A percentile compares a stretch with the other conserved stretches of the same genome.
Evolutionary conservation across 2,329 filamentous ascomycete species (phyloP).

Genomic region (Trichoderma gracile): DNA sequence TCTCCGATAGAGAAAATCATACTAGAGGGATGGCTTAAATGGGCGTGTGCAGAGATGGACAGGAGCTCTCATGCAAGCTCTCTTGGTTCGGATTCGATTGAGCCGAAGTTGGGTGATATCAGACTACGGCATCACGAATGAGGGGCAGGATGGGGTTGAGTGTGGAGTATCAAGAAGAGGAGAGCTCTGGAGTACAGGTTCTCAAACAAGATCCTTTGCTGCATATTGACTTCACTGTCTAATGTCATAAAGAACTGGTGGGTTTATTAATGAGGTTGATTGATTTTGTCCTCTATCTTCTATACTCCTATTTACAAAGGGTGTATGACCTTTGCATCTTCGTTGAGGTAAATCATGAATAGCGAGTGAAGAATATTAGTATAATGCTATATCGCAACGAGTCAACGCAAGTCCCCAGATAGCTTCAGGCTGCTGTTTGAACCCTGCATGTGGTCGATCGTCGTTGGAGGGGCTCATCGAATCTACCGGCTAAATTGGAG

Average conservation of each 20-base stretch:
- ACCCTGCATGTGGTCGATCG: conserved; percentile 12
- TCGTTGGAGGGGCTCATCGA: not conserved
- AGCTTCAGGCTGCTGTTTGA: too few species aligned
- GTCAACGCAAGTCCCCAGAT: too few species aligned
- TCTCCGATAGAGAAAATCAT: not conserved
- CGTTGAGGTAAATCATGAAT: too few species aligned
- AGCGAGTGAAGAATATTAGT: too few species aligned
- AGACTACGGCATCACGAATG: conserved; percentile 16
- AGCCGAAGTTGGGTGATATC: conserved; percentile 24
- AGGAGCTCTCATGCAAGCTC: conserved; percentile 5
- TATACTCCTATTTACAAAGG: too few species aligned
- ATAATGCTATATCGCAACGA: too few species aligned
- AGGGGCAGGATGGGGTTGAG: conserved; percentile 20
- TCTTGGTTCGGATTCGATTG: conserved; percentile 15
- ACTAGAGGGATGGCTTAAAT: not conserved
- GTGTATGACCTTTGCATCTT: too few species aligned
- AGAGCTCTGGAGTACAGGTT: not conserved
- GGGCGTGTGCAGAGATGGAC: not conserved
- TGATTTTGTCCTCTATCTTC: too few species aligned
- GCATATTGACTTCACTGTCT: not conserved
- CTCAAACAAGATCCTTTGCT: not conserved
- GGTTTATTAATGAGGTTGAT: too few species aligned
- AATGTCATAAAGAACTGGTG: not conserved
- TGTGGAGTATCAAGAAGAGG: conserved; percentile 10
- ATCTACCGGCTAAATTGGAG: conserved; percentile 18